Percentiles rank a stretch among this genome's conserved stretches.
Conservation (phyloP, 2,329 filamentous ascomycete genomes). For the Colletotrichum plurivorum region DNA sequence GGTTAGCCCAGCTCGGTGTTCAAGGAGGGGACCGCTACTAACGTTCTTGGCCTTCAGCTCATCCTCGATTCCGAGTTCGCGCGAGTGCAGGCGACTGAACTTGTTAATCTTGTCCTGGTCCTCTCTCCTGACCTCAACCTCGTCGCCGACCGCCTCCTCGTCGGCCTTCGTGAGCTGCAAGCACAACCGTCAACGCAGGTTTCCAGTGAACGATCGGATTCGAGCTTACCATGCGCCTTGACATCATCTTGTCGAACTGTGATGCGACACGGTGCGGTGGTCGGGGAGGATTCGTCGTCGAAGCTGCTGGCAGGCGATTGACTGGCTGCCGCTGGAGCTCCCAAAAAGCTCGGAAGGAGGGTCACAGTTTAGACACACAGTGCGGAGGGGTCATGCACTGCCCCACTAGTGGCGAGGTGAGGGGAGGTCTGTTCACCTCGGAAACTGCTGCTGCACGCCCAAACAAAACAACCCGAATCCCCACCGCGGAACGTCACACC, state of each 20-base stretch:
- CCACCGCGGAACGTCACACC: constrained; percentile 32
- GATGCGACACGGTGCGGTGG: constrained; percentile 5
- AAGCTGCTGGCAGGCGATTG: constrained; percentile 9
- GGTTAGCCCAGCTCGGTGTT: constrained; percentile 35
- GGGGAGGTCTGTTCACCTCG: constrained; percentile 29
- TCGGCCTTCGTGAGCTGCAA: constrained; percentile 92
- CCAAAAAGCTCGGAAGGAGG: constrained; percentile 40
- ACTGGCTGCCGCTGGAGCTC: constrained; percentile 12
- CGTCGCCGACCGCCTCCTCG: constrained; percentile 82
- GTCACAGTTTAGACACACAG: constrained; percentile 26
- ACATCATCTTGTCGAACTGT: constrained; percentile 57
- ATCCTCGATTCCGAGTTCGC: constrained; percentile 83
- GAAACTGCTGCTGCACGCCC: constrained; percentile 28
- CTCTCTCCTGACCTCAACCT: constrained; percentile 94
- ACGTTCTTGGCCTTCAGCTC: constrained; percentile 86
- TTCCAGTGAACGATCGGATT: too few relatives aligned
- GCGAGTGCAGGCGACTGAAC: constrained; percentile 94
- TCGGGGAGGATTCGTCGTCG: constrained; percentile 11
- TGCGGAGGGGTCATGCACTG: constrained; percentile 23
- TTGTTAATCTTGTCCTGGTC: constrained; percentile 99
- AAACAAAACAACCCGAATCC: constrained; percentile 29
- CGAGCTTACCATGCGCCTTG: constrained; percentile 71
- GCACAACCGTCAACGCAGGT: constrained; percentile 14
- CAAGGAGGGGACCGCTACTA: constrained; percentile 48
- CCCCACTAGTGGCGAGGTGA: constrained; percentile 6